Percentiles rank a stretch among this genome's conserved stretches.
These are phyloP conservation scores for Naganishia sp. DNA, from an alignment of 1,284 basidiomycete genomes.

Conservation along the genomic window DNA sequence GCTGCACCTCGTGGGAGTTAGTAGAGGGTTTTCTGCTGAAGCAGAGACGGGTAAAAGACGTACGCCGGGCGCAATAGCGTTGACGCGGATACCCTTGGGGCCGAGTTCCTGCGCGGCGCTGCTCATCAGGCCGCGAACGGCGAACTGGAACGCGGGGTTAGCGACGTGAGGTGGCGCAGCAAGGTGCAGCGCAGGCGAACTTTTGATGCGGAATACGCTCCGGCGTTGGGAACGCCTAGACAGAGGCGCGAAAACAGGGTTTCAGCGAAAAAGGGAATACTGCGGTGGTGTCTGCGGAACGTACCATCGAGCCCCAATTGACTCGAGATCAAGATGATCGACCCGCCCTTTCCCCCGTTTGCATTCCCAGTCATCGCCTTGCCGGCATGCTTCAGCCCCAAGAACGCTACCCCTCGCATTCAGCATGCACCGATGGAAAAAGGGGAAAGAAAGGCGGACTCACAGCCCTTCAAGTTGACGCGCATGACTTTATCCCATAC, in stretches of 20 bases:
- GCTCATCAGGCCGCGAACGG: slow-evolving; percentile 39
- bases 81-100: slow-evolving; percentile 40
- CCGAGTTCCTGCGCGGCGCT: slow-evolving; percentile 40
- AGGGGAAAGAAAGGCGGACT: slow-evolving; percentile 1
- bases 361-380: slow-evolving; percentile 37
- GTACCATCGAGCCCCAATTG: slow-evolving; percentile 39
- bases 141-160: slow-evolving; percentile 34
- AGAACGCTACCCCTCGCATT: slow-evolving; percentile 32
- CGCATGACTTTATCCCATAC: slow-evolving; percentile 35
- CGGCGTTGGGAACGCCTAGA: slow-evolving; percentile 27
- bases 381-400: slow-evolving; percentile 39
- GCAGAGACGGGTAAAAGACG: slow-evolving; percentile 6
- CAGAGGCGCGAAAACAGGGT: neutral
- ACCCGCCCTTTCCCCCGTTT: slow-evolving; percentile 36
- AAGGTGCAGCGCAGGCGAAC: neutral
- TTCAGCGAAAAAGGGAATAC: neutral
- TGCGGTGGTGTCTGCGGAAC: neutral
- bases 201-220: slow-evolving; percentile 39
- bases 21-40: neutral
- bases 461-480: slow-evolving; percentile 35
- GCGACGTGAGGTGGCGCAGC: neutral
- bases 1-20: slow-evolving; percentile 11
- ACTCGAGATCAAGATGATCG: slow-evolving; percentile 39
- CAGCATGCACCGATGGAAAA: neutral
- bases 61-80: slow-evolving; percentile 38